These are phyloP conservation scores for Lodderomyces beijingensis DNA, from an alignment of 1,139 yeast genomes.

Conservation along the genomic window DNA sequence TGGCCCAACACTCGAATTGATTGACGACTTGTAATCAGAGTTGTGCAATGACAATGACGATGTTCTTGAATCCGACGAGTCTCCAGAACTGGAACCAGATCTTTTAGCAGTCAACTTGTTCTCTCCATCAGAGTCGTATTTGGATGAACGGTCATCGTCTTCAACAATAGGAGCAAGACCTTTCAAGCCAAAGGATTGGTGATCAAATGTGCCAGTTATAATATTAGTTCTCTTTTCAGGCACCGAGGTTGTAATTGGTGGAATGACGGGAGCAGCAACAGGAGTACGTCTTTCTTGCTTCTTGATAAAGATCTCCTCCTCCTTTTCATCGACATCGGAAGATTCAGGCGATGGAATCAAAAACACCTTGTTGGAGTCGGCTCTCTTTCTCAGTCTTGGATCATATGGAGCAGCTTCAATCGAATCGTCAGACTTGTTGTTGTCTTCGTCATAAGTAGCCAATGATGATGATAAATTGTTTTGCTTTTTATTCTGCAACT, in stretches of 20 bases:
- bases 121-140: slow-evolving; percentile 33
- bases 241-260: slow-evolving; percentile 5
- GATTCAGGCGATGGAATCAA: slow-evolving; percentile 12
- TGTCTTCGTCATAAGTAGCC: background rate
- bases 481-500: slow-evolving; percentile 6
- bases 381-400: slow-evolving; percentile 10
- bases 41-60: slow-evolving; percentile 42
- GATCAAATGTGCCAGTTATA: slow-evolving; percentile 20
- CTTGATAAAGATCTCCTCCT: slow-evolving; percentile 9
- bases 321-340: slow-evolving; percentile 13
- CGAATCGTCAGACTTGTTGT: slow-evolving; percentile 7
- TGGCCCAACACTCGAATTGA: slow-evolving; percentile 17
- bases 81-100: slow-evolving; percentile 5
- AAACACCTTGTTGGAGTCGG: slow-evolving; percentile 1
- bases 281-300: slow-evolving; percentile 3
- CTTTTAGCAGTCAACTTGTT: slow-evolving; percentile 17
- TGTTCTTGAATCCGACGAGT: slow-evolving; percentile 21
- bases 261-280: slow-evolving; percentile 4
- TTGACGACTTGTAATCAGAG: slow-evolving; percentile 31
- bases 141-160: slow-evolving; percentile 31
- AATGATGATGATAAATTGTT: background rate
- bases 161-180: slow-evolving; percentile 43
- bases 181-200: slow-evolving; percentile 29
- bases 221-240: slow-evolving; percentile 13
- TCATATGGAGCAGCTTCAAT: slow-evolving; percentile 10